Percentiles rank a stretch among this genome's conserved stretches.
Evolutionary conservation across 2,329 filamentous ascomycete genomes (phyloP).

Genomic region (Parastagonospora avenae): DNA sequence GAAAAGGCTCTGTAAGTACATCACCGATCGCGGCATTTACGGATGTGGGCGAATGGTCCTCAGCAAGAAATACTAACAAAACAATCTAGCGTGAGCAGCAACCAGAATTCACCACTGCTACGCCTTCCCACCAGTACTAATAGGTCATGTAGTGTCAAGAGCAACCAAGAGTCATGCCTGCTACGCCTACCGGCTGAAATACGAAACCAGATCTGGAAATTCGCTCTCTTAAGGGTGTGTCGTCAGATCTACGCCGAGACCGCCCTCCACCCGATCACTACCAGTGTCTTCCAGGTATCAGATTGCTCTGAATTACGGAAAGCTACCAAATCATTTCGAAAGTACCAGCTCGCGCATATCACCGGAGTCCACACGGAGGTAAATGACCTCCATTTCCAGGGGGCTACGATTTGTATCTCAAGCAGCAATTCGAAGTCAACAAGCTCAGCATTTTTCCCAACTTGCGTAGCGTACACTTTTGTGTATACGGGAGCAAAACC

Average conservation of each 20-base stretch:
- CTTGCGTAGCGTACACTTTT: too few relatives aligned
- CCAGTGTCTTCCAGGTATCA: not conserved
- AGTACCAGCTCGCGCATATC: not conserved
- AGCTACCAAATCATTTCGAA: not conserved
- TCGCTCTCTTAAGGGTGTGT: slow-evolving; percentile 7
- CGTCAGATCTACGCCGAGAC: slow-evolving; percentile 21
- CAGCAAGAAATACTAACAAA: not conserved
- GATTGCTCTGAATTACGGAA: not conserved
- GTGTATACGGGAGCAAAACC: too few relatives aligned
- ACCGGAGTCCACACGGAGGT: not conserved
- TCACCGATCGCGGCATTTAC: not conserved
- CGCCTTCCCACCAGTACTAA: slow-evolving; percentile 4
- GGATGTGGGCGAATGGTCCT: not conserved
- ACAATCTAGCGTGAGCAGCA: slow-evolving; percentile 8
- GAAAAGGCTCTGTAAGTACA: slow-evolving; percentile 13
- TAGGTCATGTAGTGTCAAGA: too few relatives aligned
- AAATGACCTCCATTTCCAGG: not conserved
- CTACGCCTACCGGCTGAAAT: too few relatives aligned
- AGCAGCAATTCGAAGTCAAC: too few relatives aligned
- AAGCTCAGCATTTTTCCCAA: too few relatives aligned
- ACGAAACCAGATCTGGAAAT: not conserved
- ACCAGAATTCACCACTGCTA: slow-evolving; percentile 15
- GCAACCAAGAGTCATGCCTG: too few relatives aligned
- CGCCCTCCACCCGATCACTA: slow-evolving; percentile 1
- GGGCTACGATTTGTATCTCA: too few relatives aligned